Conservation (phyloP, 176 grass and related monocot genomes). For the Cymbopogon citratus region DNA sequence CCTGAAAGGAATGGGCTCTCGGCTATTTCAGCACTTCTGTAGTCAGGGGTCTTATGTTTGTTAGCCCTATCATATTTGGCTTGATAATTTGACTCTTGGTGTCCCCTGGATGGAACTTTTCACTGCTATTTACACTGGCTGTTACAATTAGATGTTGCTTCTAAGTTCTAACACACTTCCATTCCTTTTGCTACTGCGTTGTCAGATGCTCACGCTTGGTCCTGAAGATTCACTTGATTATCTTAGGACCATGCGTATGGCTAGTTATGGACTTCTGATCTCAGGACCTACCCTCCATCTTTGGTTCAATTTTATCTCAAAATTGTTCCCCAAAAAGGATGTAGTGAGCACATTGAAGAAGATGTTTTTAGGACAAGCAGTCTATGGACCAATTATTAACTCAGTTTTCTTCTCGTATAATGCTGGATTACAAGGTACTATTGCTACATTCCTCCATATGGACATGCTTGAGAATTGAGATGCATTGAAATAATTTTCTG, state of each 20-base stretch:
- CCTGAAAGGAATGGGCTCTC: background rate
- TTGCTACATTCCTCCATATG: background rate
- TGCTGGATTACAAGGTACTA: constrained; percentile 85
- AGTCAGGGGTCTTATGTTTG: background rate
- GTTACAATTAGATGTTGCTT: background rate
- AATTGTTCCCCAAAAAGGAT: constrained; percentile 74
- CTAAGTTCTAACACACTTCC: constrained; percentile 27
- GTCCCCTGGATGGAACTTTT: background rate
- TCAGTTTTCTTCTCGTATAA: constrained; percentile 91
- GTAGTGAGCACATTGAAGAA: constrained; percentile 85
- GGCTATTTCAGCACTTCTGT: background rate
- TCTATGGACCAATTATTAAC: constrained; percentile 91
- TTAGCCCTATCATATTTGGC: background rate
- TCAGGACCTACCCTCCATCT: constrained; percentile 78
- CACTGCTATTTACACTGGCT: background rate
- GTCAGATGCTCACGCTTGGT: constrained; percentile 62
- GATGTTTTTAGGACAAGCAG: constrained; percentile 83
- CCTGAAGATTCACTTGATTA: constrained; percentile 49
- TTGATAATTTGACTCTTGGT: background rate
- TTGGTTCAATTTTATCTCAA: constrained; percentile 96
- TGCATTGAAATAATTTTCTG: constrained; percentile 1
- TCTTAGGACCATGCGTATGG: constrained; percentile 79
- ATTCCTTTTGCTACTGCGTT: constrained; percentile 25
- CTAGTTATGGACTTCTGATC: constrained; percentile 70
- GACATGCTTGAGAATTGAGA: background rate